phyloP scores from a whole-genome alignment of 169 alveolate genomes.

The Amoebophrya sp. region DNA sequence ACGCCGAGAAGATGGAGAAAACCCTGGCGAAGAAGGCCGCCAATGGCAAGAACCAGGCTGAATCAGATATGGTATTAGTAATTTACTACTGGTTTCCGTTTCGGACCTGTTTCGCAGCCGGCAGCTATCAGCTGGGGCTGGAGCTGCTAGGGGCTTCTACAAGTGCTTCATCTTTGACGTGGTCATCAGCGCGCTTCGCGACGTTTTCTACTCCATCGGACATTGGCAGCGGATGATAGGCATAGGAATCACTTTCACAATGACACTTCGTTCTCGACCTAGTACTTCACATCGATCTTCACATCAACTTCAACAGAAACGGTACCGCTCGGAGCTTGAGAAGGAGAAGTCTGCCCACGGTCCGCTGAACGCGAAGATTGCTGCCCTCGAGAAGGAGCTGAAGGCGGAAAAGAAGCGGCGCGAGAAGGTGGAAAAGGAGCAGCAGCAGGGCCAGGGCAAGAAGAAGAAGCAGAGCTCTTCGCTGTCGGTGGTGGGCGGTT shows the following conservation, averaged over 20 bases:
- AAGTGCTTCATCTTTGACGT: background rate
- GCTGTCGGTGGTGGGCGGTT: too few relatives aligned
- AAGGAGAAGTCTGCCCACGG: background rate
- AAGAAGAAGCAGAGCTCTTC: too few relatives aligned
- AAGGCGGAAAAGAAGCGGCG: background rate
- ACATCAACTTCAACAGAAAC: background rate
- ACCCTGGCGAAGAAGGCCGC: background rate
- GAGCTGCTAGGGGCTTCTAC: background rate
- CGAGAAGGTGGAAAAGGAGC: background rate
- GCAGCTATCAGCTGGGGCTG: background rate
- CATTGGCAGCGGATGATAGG: background rate
- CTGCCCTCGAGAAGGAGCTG: background rate
- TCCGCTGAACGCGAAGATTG: background rate
- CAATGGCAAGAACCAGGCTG: background rate
- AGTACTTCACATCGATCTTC: background rate
- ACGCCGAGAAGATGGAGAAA: background rate
- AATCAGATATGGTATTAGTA: too few relatives aligned
- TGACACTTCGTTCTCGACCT: background rate
- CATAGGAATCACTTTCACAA: background rate
- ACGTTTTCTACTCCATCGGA: background rate
- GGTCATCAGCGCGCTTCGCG: background rate
- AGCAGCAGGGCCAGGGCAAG: background rate
- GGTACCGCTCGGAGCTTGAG: background rate
- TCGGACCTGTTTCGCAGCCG: background rate
- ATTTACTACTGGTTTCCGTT: background rate